Conservation (phyloP, 805 yeast genomes). For the Saccharomycopsis sp. region DNA sequence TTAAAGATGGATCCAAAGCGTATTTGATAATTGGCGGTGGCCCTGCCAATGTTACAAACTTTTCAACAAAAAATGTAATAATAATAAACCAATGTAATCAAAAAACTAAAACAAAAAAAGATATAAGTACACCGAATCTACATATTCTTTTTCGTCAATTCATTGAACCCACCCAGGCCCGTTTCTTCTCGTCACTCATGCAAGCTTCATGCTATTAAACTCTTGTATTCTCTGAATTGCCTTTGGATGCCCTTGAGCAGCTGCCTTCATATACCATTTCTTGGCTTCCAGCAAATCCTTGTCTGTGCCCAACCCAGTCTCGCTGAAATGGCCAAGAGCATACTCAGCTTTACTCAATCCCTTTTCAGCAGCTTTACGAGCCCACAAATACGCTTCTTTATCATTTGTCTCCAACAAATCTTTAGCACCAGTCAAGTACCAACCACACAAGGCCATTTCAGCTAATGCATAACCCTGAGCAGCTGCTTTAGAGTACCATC, state of each 20-base stretch:
- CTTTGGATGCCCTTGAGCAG: conserved; percentile 52
- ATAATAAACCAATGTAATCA: too few species aligned
- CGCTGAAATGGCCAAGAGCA: conserved; percentile 61
- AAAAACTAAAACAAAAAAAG: too few species aligned
- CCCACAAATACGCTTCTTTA: conserved; percentile 62
- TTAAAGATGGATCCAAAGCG: too few species aligned
- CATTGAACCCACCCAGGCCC: too few species aligned
- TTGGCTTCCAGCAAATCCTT: conserved; percentile 37
- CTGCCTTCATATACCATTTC: conserved; percentile 51
- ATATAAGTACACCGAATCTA: too few species aligned
- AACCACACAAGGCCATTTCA: conserved; percentile 66
- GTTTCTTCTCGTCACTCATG: too few species aligned
- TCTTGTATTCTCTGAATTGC: conserved; percentile 32
- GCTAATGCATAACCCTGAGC: conserved; percentile 58
- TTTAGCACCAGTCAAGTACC: conserved; percentile 67
- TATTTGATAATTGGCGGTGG: too few species aligned
- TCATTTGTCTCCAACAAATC: conserved; percentile 48
- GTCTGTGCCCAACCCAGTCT: conserved; percentile 55
- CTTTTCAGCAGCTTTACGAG: conserved; percentile 52
- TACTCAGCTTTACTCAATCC: conserved; percentile 59
- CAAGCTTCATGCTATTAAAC: conserved; percentile 9
- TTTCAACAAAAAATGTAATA: too few species aligned
- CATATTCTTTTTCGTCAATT: too few species aligned
- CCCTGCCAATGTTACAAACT: too few species aligned
- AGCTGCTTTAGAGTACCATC: conserved; percentile 71